phyloP scores from a whole-genome alignment of 2,329 filamentous ascomycete species.

The Curvularia sp. region DNA sequence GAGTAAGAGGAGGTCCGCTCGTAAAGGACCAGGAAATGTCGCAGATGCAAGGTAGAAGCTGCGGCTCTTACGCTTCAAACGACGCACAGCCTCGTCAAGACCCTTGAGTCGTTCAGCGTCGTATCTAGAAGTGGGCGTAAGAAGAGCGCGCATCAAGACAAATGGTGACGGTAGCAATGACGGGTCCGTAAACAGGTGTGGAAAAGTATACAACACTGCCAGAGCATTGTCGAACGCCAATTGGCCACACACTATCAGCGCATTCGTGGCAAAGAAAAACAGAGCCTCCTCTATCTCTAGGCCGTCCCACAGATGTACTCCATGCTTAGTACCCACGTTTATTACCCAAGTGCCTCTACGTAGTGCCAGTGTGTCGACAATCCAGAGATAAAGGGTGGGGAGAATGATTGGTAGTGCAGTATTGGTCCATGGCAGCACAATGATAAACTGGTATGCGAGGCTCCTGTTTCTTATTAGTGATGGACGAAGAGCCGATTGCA shows the following conservation, averaged over 20 bases:
- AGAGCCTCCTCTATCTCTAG: slow-evolving; percentile 76
- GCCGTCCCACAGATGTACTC: slow-evolving; percentile 66
- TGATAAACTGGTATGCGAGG: slow-evolving; percentile 68
- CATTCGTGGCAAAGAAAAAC: slow-evolving; percentile 76
- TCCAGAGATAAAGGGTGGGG: slow-evolving; percentile 74
- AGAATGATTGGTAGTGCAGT: slow-evolving; percentile 66
- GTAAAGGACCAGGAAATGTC: slow-evolving; percentile 70
- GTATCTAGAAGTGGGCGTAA: slow-evolving; percentile 58
- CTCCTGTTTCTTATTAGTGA: slow-evolving; percentile 50
- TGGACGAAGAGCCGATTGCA: neutral
- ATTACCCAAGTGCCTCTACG: slow-evolving; percentile 76
- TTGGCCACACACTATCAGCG: slow-evolving; percentile 72
- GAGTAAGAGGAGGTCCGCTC: slow-evolving; percentile 71
- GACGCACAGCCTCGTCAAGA: slow-evolving; percentile 64
- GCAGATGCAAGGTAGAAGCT: slow-evolving; percentile 77
- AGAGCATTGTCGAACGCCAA: slow-evolving; percentile 73
- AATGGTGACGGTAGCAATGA: slow-evolving; percentile 58
- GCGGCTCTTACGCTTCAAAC: slow-evolving; percentile 69
- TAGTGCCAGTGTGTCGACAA: slow-evolving; percentile 73
- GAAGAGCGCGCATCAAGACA: slow-evolving; percentile 61
- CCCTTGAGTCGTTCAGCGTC: slow-evolving; percentile 65
- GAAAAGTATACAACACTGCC: slow-evolving; percentile 70
- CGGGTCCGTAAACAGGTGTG: slow-evolving; percentile 61
- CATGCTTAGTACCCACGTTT: slow-evolving; percentile 70
- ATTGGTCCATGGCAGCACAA: slow-evolving; percentile 65